Evolutionary conservation across 768 basidiomycete species (phyloP), one percentile per base, ranked within the genome.

Genomic region (Megacollybia marginata): DNA sequence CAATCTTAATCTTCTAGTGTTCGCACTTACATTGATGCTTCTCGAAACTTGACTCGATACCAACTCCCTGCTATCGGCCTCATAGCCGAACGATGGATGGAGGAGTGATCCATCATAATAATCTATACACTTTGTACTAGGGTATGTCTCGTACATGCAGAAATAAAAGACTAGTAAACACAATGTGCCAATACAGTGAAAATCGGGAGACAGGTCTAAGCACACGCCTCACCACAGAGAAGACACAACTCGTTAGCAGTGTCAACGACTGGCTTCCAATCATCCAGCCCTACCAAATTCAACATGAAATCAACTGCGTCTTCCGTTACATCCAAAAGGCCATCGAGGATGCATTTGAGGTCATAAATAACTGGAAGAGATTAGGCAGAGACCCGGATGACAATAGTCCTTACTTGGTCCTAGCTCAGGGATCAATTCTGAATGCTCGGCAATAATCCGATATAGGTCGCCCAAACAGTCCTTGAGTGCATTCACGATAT

Each of bases 11-110:
- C 36, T 40, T 15, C 23, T 56, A 80, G 79, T 16, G 65, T 68
- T 55, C 68, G 68, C 52, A 78, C 81, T 23, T 83, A 77, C 54
- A 62, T 66, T 5, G 77, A 79, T 55, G 81, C 80, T 1, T 68
- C 73, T 1, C 70, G 68, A 32, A 70, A 70, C 16, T 65, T 84
- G n/a, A 59, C 74, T 20, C 72, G 78, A 47, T 88, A 71, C 61
- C 76, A 77, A 55, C 61, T 86, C 43, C 88, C 87, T 11, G 65
- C 69, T 48, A 72, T 87, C 13, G 88, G 87, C 3, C 66, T 70
- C 19, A 60, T 85, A 11, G 88, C 86, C 12, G 83, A 85, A 53
- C 66, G 70, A 50, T 88, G 86, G 83, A 70, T 89, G 10, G 66
- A 83, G 52, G 85, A 87, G 60, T 70, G 46, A 57, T 40, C 38